Evolutionary conservation across 2,329 filamentous ascomycete species (phyloP).

Genomic region (Beauveria sp.): DNA sequence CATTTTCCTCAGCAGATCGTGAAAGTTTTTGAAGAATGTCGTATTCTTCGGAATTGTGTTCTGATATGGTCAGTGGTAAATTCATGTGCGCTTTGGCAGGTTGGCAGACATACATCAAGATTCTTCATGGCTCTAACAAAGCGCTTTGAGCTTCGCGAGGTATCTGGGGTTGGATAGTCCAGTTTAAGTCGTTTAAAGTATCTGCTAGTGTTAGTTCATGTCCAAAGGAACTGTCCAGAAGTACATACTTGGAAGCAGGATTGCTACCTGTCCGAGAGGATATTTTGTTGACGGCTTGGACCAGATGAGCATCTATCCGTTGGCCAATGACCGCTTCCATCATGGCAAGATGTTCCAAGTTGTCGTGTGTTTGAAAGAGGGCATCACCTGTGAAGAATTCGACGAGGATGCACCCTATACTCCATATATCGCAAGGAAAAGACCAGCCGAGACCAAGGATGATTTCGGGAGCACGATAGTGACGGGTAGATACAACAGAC

Average conservation of each 20-base stretch:
- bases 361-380: constrained; percentile 65
- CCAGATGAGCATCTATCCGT: constrained; percentile 51
- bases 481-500: constrained; percentile 61
- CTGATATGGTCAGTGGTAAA: constrained; percentile 26
- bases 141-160: constrained; percentile 54
- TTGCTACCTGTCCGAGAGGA: constrained; percentile 49
- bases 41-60: constrained; percentile 57
- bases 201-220: constrained; percentile 32
- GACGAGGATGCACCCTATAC: constrained; percentile 64
- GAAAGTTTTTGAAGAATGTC: constrained; percentile 53
- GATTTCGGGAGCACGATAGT: constrained; percentile 64
- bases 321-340: constrained; percentile 61
- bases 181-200: constrained; percentile 60
- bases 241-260: constrained; percentile 54
- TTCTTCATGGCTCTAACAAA: constrained; percentile 69
- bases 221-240: not conserved
- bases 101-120: constrained; percentile 42
- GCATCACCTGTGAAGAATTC: constrained; percentile 67
- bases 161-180: constrained; percentile 58
- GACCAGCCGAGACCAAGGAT: constrained; percentile 66
- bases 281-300: constrained; percentile 42
- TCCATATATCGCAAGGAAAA: constrained; percentile 67
- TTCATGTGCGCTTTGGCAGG: not conserved
- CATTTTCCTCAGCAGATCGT: constrained; percentile 58
- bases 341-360: constrained; percentile 65